These are phyloP conservation scores for Yueomyces sp. DNA, from an alignment of 805 yeast species.

Conservation along the genomic window DNA sequence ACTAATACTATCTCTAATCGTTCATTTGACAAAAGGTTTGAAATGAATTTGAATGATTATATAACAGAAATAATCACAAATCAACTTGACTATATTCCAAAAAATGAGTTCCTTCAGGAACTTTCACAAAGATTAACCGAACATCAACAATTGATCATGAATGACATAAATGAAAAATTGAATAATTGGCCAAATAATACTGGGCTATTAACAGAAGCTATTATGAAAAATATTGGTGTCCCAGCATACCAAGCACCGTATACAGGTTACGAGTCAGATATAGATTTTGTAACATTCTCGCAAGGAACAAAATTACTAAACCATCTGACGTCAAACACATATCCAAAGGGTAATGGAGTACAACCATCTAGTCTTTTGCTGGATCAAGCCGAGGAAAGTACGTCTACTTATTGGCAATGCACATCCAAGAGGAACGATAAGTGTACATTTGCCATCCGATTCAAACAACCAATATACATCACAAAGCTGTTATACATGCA, in stretches of 20 bases:
- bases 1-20: too few species aligned
- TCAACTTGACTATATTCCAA: conserved; percentile 19
- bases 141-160: not conserved
- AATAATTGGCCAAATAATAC: too few species aligned
- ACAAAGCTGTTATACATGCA: conserved; percentile 26
- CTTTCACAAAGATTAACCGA: conserved; percentile 1
- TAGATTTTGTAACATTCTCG: conserved; percentile 23
- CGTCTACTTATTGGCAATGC: conserved; percentile 24
- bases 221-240: not conserved
- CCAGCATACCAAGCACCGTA: too few species aligned
- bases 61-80: conserved; percentile 20
- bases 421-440: conserved; percentile 6
- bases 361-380: conserved; percentile 16
- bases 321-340: conserved; percentile 24
- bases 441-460: conserved; percentile 26
- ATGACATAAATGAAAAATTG: not conserved
- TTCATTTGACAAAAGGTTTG: too few species aligned
- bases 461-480: conserved; percentile 27
- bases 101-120: conserved; percentile 15
- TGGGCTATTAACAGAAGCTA: not conserved
- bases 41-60: conserved; percentile 3
- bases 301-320: conserved; percentile 28
- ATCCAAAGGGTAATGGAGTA: conserved; percentile 14
- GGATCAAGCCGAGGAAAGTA: conserved; percentile 6
- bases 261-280: conserved; percentile 5